Evolutionary conservation across 495 filamentous ascomycete genomes (phyloP).

Genomic region (Penicillium subrubescens): DNA sequence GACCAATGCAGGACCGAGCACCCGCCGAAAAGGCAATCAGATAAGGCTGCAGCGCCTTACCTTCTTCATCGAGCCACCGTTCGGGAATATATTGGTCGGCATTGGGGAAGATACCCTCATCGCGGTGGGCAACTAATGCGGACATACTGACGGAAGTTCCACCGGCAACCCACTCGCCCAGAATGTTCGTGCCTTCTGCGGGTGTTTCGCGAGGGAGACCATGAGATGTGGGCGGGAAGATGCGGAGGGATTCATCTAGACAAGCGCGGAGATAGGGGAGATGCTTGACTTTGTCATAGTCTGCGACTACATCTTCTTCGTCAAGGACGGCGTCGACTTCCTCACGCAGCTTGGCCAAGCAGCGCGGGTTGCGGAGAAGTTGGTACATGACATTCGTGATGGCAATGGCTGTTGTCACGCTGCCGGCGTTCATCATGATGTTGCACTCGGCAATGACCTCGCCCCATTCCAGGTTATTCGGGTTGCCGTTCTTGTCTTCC

Average conservation of each 20-base stretch:
- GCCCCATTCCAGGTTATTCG: conserved; percentile 38
- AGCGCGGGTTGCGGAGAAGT: conserved; percentile 52
- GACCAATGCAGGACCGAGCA: conserved; percentile 43
- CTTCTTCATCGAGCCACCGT: conserved; percentile 29
- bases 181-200: conserved; percentile 33
- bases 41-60: conserved; percentile 43
- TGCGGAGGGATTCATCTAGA: conserved; percentile 45
- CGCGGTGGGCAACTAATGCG: conserved; percentile 23
- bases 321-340: conserved; percentile 52
- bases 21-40: conserved; percentile 48
- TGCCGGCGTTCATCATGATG: conserved; percentile 50
- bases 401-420: conserved; percentile 53
- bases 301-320: conserved; percentile 34
- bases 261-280: conserved; percentile 42
- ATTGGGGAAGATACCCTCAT: conserved; percentile 25
- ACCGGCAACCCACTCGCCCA: conserved; percentile 35
- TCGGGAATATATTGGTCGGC: conserved; percentile 29
- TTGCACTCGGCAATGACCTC: conserved; percentile 36
- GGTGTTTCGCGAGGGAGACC: conserved; percentile 35
- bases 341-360: conserved; percentile 49
- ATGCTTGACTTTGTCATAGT: conserved; percentile 39
- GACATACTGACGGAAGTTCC: conserved; percentile 29
- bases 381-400: conserved; percentile 50
- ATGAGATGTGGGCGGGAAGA: conserved; percentile 37
- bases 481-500: conserved; percentile 53